phyloP scores from a whole-genome alignment of 306 rosid species.

The Acacia crassicarpa region DNA sequence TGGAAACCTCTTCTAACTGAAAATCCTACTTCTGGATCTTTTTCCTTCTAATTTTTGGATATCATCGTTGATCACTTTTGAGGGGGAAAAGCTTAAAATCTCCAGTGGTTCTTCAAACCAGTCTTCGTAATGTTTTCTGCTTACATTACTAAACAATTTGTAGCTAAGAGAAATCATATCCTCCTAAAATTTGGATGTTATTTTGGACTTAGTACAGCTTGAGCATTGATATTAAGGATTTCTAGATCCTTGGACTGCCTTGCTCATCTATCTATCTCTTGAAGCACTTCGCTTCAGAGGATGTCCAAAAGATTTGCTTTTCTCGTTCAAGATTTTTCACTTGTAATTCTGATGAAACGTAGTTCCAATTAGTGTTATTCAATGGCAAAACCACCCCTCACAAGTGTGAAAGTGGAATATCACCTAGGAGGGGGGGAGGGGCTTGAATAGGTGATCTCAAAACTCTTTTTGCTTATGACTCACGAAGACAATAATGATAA shows the following conservation, averaged over 20 bases:
- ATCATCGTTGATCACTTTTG: background rate
- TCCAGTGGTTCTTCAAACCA: background rate
- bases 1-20: background rate
- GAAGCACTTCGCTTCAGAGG: background rate
- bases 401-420: too few species aligned
- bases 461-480: too few species aligned
- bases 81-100: background rate
- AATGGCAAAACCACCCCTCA: background rate
- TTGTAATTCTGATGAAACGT: background rate
- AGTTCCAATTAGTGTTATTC: background rate
- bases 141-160: background rate
- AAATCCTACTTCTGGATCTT: background rate
- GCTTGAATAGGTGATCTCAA: too few species aligned
- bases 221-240: background rate
- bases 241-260: background rate
- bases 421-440: too few species aligned
- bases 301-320: background rate
- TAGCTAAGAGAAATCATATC: background rate
- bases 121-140: background rate
- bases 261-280: background rate
- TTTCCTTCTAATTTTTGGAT: background rate
- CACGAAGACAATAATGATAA: too few species aligned
- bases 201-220: background rate
- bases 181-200: background rate
- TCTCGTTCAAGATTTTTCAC: background rate